Evolutionary conservation across 1,139 yeast genomes (phyloP).

Genomic region (Hansenula lynferdii): DNA sequence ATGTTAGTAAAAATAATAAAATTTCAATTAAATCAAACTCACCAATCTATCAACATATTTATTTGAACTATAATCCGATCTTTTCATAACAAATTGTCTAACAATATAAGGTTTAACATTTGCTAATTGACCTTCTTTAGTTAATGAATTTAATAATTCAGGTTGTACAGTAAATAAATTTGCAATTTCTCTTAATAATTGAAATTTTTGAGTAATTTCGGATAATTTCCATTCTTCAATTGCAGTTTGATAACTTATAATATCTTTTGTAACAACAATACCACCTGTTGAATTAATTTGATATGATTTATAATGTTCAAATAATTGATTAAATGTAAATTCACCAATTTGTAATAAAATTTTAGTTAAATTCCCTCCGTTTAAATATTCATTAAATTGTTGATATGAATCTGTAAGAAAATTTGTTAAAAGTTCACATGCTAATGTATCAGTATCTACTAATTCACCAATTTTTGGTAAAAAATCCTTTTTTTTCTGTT

Average conservation of each 20-base stretch:
- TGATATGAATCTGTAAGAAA: constrained; percentile 44
- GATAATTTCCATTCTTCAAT: constrained; percentile 68
- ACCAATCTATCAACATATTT: constrained; percentile 46
- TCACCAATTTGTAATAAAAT: constrained; percentile 58
- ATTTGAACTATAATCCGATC: constrained; percentile 55
- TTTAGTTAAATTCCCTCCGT: constrained; percentile 47
- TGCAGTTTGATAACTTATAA: constrained; percentile 69
- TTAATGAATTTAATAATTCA: constrained; percentile 67
- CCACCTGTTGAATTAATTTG: constrained; percentile 83
- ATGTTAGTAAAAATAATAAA: not conserved
- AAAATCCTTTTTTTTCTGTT: constrained; percentile 62
- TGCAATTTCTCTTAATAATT: constrained; percentile 74
- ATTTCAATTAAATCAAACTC: constrained; percentile 10
- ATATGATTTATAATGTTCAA: constrained; percentile 73
- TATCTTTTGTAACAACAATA: constrained; percentile 76
- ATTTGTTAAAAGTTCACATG: constrained; percentile 60
- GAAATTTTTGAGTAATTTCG: constrained; percentile 64
- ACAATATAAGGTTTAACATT: constrained; percentile 62
- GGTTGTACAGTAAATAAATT: constrained; percentile 81
- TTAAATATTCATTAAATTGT: constrained; percentile 34
- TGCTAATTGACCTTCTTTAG: constrained; percentile 78
- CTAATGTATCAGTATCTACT: constrained; percentile 58
- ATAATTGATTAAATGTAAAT: constrained; percentile 51
- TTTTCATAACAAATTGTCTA: constrained; percentile 63
- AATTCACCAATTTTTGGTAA: constrained; percentile 43